phyloP scores from a whole-genome alignment of 305 asterid species.

The Solanum aculeatissimum region DNA sequence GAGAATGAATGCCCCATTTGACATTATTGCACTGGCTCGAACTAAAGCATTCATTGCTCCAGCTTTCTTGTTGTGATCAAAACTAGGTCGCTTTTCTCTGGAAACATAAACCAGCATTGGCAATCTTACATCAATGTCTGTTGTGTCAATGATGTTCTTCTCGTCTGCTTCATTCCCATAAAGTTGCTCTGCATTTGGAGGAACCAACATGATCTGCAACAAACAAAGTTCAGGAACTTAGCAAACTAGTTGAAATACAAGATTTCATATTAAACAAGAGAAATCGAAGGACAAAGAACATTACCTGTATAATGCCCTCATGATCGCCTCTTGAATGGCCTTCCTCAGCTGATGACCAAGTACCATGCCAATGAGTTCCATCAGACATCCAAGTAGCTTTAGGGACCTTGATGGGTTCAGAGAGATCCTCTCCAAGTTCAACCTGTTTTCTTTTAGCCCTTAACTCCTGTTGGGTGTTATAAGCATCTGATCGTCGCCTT shows the following conservation, averaged over 20 bases:
- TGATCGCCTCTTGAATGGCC: conserved; percentile 78
- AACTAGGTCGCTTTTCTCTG: conserved; percentile 67
- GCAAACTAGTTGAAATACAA: neutral
- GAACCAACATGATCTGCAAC: conserved; percentile 77
- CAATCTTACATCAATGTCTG: conserved; percentile 60
- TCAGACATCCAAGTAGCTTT: conserved; percentile 96
- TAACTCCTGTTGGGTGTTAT: conserved; percentile 65
- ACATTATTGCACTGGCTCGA: conserved; percentile 85
- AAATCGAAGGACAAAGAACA: neutral
- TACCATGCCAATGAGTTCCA: conserved; percentile 84
- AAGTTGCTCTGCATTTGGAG: conserved; percentile 54
- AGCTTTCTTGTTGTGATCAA: conserved; percentile 92
- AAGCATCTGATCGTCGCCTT: conserved; percentile 77
- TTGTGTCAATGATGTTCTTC: conserved; percentile 42
- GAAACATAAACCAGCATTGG: conserved; percentile 92
- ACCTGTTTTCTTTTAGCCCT: conserved; percentile 58
- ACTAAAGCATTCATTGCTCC: conserved; percentile 96
- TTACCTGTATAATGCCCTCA: conserved; percentile 87
- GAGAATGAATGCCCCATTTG: conserved; percentile 83
- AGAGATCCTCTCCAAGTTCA: conserved; percentile 42
- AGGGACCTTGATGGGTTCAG: conserved; percentile 45
- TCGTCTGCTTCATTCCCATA: conserved; percentile 60
- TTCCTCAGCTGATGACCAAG: conserved; percentile 64
- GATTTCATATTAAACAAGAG: neutral
- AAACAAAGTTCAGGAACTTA: neutral